Evolutionary conservation across 305 asterid genomes (phyloP).

Genomic region (Fraxinus xanthoxyloides): DNA sequence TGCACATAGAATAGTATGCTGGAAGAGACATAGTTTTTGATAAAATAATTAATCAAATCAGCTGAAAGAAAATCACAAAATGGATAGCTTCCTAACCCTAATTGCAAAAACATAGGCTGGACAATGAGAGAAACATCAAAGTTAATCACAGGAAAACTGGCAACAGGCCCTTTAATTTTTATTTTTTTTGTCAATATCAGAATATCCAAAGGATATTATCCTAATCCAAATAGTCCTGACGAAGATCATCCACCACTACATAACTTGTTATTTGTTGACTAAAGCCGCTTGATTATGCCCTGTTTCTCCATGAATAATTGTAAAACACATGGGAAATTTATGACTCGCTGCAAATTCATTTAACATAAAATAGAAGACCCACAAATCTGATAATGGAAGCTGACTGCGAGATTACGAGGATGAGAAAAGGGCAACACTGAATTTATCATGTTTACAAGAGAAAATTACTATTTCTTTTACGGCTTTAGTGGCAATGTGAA

Average conservation of each 20-base stretch:
- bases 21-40: neutral
- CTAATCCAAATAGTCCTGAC: constrained; percentile 6
- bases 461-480: neutral
- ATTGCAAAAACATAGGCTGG: neutral
- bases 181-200: neutral
- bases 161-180: neutral
- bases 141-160: neutral
- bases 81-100: constrained; percentile 1
- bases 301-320: neutral
- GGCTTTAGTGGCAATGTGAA: neutral
- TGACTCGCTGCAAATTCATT: neutral
- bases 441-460: neutral
- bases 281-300: neutral
- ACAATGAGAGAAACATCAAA: neutral
- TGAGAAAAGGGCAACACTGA: neutral
- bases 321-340: neutral
- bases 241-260: neutral
- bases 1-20: neutral
- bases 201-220: neutral
- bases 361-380: neutral
- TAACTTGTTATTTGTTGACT: neutral
- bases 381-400: neutral
- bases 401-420: neutral
- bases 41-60: neutral
- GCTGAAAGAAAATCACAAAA: constrained; percentile 10